Percentiles rank a stretch among this genome's conserved stretches.
phyloP scores from a whole-genome alignment of 495 filamentous ascomycete species.

The Aspergillus diversus region DNA sequence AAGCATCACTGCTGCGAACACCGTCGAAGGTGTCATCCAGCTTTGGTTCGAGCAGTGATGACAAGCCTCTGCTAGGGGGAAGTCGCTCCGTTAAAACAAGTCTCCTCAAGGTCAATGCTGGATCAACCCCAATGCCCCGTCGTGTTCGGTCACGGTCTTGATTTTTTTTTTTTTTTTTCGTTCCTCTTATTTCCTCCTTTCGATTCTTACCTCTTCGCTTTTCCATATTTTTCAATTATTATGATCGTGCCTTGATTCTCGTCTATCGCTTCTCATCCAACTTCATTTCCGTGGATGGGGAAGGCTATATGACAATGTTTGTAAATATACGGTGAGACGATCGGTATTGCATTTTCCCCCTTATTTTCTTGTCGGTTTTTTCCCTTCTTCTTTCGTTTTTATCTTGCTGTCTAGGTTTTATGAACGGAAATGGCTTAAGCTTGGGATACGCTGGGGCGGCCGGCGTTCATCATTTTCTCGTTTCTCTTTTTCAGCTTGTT shows the following conservation, averaged over 20 bases:
- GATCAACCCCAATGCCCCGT: constrained; percentile 46
- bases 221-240: background rate
- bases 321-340: too few species aligned
- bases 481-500: background rate
- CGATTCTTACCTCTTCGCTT: constrained; percentile 9
- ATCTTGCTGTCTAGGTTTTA: too few species aligned
- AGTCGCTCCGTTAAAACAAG: constrained; percentile 35
- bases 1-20: constrained; percentile 26
- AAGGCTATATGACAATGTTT: too few species aligned
- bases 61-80: constrained; percentile 20
- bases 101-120: constrained; percentile 41
- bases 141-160: constrained; percentile 42
- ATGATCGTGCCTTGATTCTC: too few species aligned
- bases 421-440: too few species aligned
- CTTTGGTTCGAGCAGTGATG: constrained; percentile 6
- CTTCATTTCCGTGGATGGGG: too few species aligned
- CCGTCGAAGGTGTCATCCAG: constrained; percentile 16
- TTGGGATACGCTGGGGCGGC: too few species aligned
- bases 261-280: too few species aligned
- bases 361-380: too few species aligned
- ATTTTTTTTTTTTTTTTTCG: constrained; percentile 8
- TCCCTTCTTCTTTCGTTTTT: too few species aligned
- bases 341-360: too few species aligned
- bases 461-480: too few species aligned
- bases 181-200: constrained; percentile 8